A percentile compares a stretch with the other conserved stretches of the same genome.
Evolutionary conservation across 169 alveolate species (phyloP).

Genomic region (Cryptosporidium meleagridis): DNA sequence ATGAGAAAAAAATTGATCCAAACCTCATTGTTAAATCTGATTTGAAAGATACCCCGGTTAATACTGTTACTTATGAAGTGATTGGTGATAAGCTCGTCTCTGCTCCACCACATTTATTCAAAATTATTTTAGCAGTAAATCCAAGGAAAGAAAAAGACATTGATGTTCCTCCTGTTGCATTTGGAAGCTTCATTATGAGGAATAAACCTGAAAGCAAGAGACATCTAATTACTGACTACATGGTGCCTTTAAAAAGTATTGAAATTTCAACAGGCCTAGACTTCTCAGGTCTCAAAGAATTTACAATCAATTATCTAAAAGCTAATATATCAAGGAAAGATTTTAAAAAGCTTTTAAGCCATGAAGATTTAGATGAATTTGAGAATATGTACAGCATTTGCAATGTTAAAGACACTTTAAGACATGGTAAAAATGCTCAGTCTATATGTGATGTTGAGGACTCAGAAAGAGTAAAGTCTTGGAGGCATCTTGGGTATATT

Average conservation of each 20-base stretch:
- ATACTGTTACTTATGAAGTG: conserved; percentile 42
- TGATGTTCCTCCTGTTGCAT: conserved; percentile 48
- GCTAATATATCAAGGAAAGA: not conserved
- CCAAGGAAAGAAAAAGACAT: conserved; percentile 19
- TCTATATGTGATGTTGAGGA: conserved; percentile 50
- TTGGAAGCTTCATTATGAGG: conserved; percentile 67
- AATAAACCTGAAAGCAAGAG: conserved; percentile 52
- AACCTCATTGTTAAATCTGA: conserved; percentile 34
- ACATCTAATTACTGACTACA: conserved; percentile 19
- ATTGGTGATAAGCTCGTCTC: conserved; percentile 74
- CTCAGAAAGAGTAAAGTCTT: conserved; percentile 24
- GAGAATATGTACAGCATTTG: conserved; percentile 12
- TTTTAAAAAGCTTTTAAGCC: not conserved
- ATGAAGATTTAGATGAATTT: not conserved
- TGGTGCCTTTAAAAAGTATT: conserved; percentile 73
- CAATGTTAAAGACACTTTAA: conserved; percentile 16
- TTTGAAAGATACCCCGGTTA: conserved; percentile 14
- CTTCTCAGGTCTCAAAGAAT: conserved; percentile 63
- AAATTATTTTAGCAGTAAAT: conserved; percentile 54
- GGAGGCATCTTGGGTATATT: conserved; percentile 64
- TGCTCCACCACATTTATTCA: conserved; percentile 74
- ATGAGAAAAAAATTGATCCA: conserved; percentile 38
- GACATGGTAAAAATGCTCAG: not conserved
- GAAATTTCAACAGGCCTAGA: conserved; percentile 72
- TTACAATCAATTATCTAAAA: not conserved